Conservation (phyloP, 108 stramenopile genomes). For the Cyclotella baltica region DNA sequence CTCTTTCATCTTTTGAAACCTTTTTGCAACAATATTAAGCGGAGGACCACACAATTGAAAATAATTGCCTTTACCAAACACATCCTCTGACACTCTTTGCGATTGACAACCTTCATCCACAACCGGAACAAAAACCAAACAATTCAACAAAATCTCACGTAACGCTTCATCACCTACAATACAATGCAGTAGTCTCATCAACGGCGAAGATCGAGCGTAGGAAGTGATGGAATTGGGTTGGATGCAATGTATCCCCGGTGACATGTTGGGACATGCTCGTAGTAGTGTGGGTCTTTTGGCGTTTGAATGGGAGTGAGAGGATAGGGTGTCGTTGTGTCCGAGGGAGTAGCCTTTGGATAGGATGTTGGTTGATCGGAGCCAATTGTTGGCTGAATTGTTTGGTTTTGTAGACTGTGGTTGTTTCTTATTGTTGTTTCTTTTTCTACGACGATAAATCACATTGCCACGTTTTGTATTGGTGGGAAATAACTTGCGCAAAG, state of each 20-base stretch:
- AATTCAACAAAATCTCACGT: slow-evolving; percentile 53
- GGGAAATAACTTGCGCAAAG: slow-evolving; percentile 8
- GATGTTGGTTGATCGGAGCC: slow-evolving; percentile 45
- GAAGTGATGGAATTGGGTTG: slow-evolving; percentile 49
- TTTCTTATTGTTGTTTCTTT: not conserved
- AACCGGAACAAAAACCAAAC: slow-evolving; percentile 48
- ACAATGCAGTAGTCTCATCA: slow-evolving; percentile 52
- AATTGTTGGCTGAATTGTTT: slow-evolving; percentile 23
- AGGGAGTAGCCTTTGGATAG: slow-evolving; percentile 44
- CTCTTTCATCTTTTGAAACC: slow-evolving; percentile 18
- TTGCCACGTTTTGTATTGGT: not conserved
- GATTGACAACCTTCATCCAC: not conserved
- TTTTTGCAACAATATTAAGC: slow-evolving; percentile 42
- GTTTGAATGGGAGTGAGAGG: not conserved
- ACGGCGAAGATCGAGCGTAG: slow-evolving; percentile 39
- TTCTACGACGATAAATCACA: slow-evolving; percentile 14
- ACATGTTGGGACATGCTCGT: slow-evolving; percentile 52
- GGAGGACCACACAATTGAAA: slow-evolving; percentile 76
- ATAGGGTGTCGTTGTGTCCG: slow-evolving; percentile 32
- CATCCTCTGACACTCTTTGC: not conserved
- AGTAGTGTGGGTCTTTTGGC: not conserved
- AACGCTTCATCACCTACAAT: slow-evolving; percentile 50
- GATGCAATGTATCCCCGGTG: slow-evolving; percentile 49
- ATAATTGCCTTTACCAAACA: slow-evolving; percentile 57
- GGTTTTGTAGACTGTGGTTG: not conserved